Evolutionary conservation across 108 stramenopile genomes (phyloP).

Genomic region (Fragilaria crotonensis): DNA sequence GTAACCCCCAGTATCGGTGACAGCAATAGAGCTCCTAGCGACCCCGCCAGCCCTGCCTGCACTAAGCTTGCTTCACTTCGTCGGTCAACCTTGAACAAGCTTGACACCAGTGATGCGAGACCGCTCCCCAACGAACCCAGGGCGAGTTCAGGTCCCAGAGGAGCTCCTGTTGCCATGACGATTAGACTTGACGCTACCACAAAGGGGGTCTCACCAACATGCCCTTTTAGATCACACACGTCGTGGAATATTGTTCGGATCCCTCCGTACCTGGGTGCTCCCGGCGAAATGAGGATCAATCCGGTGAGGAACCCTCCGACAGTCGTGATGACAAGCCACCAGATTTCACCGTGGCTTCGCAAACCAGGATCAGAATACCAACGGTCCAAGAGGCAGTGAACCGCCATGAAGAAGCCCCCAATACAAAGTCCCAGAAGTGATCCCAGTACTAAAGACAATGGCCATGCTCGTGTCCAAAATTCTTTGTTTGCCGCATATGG

Average conservation of each 20-base stretch:
- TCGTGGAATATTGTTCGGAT: constrained; percentile 7
- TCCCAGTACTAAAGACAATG: neutral
- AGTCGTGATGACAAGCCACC: neutral
- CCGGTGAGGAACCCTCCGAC: neutral
- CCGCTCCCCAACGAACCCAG: neutral
- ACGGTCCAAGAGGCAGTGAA: neutral
- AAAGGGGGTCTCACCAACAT: neutral
- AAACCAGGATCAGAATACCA: constrained; percentile 1
- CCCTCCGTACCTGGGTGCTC: neutral
- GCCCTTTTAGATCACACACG: neutral
- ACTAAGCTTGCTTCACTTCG: constrained; percentile 1
- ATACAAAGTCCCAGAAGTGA: neutral
- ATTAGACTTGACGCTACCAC: neutral
- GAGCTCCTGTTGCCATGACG: constrained; percentile 1
- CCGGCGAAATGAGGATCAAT: neutral
- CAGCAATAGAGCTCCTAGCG: constrained; percentile 2
- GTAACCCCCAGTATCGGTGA: neutral
- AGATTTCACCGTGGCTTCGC: neutral
- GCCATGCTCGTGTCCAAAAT: neutral
- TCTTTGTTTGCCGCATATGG: constrained; percentile 1
- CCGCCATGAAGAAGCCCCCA: neutral
- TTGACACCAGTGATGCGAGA: constrained; percentile 2
- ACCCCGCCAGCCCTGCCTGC: neutral
- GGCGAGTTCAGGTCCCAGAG: constrained; percentile 4
- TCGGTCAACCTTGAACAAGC: neutral